A percentile compares a stretch with the other conserved stretches of the same genome.
Evolutionary conservation across 768 basidiomycete genomes (phyloP).

Genomic region (Trametes cubensis): DNA sequence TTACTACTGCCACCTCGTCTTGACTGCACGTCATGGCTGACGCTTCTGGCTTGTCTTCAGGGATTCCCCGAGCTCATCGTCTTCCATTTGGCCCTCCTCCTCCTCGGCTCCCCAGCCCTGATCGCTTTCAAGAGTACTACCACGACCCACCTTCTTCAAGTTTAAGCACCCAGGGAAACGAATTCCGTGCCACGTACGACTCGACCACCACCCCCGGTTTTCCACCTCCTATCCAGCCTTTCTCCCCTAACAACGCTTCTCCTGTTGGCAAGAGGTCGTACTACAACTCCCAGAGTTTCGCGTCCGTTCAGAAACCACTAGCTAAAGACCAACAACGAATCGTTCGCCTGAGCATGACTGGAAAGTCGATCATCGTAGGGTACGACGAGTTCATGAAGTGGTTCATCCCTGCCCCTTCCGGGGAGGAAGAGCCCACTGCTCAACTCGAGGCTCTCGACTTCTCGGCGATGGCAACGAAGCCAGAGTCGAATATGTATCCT

Average conservation of each 20-base stretch:
- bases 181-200: no score
- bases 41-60: no score
- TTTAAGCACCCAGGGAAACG: background rate
- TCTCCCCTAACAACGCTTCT: background rate
- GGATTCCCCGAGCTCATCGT: no score
- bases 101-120: no score
- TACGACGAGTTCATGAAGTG: background rate
- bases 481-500: background rate
- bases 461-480: background rate
- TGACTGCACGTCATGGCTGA: no score
- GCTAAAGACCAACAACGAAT: background rate
- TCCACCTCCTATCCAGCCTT: background rate
- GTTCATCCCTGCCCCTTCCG: background rate
- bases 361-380: background rate
- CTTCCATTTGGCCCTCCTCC: no score
- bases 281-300: background rate
- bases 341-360: background rate
- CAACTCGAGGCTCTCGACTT: background rate
- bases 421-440: background rate
- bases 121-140: no score
- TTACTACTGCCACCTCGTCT: no score
- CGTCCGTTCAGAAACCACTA: background rate
- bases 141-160: no score
- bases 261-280: background rate
- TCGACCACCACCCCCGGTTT: no score